Conservation (phyloP, 768 basidiomycete genomes). For the Kwoniella botswanensis region DNA sequence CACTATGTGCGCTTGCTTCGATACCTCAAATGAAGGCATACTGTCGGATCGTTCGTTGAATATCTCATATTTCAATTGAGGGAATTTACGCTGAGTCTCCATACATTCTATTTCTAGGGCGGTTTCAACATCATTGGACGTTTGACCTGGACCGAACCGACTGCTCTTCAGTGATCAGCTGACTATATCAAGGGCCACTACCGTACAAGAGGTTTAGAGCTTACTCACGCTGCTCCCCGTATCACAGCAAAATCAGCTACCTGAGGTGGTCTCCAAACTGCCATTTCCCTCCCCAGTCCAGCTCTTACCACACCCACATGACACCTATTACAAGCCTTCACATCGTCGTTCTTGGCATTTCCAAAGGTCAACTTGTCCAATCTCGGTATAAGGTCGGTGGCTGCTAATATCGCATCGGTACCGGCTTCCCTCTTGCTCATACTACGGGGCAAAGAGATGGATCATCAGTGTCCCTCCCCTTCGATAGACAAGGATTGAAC, state of each 20-base stretch:
- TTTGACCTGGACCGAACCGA: slow-evolving; percentile 34
- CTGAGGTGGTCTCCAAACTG: slow-evolving; percentile 31
- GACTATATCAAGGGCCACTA: too few species aligned
- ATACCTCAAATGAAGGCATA: slow-evolving; percentile 34
- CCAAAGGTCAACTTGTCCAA: slow-evolving; percentile 22
- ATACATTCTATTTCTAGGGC: slow-evolving; percentile 18
- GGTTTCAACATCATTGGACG: slow-evolving; percentile 16
- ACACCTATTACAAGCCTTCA: slow-evolving; percentile 24
- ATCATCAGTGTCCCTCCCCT: not conserved
- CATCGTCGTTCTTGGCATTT: slow-evolving; percentile 30
- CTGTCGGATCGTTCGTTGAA: slow-evolving; percentile 12
- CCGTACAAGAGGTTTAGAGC: not conserved
- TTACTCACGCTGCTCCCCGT: slow-evolving; percentile 26
- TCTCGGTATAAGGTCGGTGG: slow-evolving; percentile 23
- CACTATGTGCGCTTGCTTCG: slow-evolving; percentile 26
- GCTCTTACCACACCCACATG: slow-evolving; percentile 18
- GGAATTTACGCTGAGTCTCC: slow-evolving; percentile 13
- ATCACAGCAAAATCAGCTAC: slow-evolving; percentile 27
- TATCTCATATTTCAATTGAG: slow-evolving; percentile 21
- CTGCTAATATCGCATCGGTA: slow-evolving; percentile 21
- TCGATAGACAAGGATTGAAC: too few species aligned
- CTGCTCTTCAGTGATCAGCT: not conserved
- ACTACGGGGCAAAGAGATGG: not conserved
- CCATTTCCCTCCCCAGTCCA: slow-evolving; percentile 24
- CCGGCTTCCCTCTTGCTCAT: slow-evolving; percentile 33